Evolutionary conservation across 2,329 filamentous ascomycete species (phyloP).

Genomic region (Polychaeton citri): DNA sequence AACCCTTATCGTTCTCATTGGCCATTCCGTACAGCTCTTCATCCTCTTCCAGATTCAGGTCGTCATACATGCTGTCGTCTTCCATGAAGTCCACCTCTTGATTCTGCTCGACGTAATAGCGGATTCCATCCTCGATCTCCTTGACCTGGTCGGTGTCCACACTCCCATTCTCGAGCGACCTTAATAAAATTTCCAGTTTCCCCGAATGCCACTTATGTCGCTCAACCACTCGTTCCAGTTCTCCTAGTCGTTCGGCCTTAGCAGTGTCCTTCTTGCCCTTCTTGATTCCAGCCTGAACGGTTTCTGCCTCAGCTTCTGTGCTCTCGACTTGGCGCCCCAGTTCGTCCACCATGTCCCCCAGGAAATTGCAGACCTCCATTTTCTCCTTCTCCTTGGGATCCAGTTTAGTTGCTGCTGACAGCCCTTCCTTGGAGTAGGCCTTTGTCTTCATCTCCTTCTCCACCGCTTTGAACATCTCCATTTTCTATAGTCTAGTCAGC

Average conservation of each 20-base stretch:
- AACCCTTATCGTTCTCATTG: constrained; percentile 70
- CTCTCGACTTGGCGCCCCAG: constrained; percentile 87
- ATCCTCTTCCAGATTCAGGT: constrained; percentile 82
- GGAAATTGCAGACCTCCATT: constrained; percentile 73
- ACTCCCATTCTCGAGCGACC: constrained; percentile 83
- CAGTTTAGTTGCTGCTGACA: constrained; percentile 80
- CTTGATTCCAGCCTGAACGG: constrained; percentile 77
- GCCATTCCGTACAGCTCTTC: constrained; percentile 75
- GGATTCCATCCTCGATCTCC: constrained; percentile 81
- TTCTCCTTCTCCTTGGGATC: constrained; percentile 98
- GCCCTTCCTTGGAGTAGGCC: constrained; percentile 94
- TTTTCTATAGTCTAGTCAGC: constrained; percentile 75
- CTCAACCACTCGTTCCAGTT: constrained; percentile 74
- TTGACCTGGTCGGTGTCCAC: constrained; percentile 78
- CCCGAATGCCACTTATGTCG: constrained; percentile 93
- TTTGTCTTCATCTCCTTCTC: constrained; percentile 99
- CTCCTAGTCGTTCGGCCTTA: constrained; percentile 77
- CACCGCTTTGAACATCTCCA: constrained; percentile 99
- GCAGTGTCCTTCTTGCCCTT: constrained; percentile 79
- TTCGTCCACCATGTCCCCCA: constrained; percentile 77
- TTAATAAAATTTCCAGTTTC: constrained; percentile 80
- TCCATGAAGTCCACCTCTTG: constrained; percentile 83
- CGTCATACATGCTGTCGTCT: constrained; percentile 90
- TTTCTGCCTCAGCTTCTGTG: constrained; percentile 79
- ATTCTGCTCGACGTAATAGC: constrained; percentile 87